Evolutionary conservation across 345 rosid species (phyloP).

Genomic region (Cardiospermum halicacabum): DNA sequence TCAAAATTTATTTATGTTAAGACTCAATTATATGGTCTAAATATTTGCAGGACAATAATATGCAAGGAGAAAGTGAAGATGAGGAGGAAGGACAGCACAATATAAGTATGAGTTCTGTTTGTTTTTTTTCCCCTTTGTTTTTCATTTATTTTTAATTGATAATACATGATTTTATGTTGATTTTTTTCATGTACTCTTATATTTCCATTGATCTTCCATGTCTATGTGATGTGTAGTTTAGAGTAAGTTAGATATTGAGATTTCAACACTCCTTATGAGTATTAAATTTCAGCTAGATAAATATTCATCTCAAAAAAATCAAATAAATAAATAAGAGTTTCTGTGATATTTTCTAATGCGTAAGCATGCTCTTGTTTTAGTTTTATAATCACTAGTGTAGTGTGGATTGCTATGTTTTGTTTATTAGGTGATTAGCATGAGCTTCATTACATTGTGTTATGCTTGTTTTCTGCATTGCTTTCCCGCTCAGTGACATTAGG

Average conservation of each 20-base stretch:
- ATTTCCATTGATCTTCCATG: background rate
- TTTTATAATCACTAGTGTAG: background rate
- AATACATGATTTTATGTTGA: background rate
- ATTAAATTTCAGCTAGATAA: background rate
- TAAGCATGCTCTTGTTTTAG: background rate
- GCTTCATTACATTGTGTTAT: background rate
- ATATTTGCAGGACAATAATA: slow-evolving; percentile 60
- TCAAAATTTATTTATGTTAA: slow-evolving; percentile 6
- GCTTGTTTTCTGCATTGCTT: too few relatives aligned
- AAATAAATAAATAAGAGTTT: too few relatives aligned
- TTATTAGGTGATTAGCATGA: background rate
- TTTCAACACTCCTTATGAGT: background rate
- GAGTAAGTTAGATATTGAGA: background rate
- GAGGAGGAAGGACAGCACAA: slow-evolving; percentile 41
- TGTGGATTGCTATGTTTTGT: background rate
- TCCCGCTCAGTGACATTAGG: too few relatives aligned
- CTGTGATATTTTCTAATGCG: too few relatives aligned
- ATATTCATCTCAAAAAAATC: background rate
- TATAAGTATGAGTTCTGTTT: slow-evolving; percentile 35
- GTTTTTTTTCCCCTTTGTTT: slow-evolving; percentile 7
- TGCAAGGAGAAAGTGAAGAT: slow-evolving; percentile 68
- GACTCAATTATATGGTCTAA: slow-evolving; percentile 12
- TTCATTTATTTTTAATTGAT: background rate
- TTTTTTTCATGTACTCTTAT: background rate
- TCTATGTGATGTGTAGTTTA: background rate